A percentile compares a stretch with the other conserved stretches of the same genome.
Conservation (phyloP, 2,329 filamentous ascomycete species). For the Aquanectria penicillioides region DNA sequence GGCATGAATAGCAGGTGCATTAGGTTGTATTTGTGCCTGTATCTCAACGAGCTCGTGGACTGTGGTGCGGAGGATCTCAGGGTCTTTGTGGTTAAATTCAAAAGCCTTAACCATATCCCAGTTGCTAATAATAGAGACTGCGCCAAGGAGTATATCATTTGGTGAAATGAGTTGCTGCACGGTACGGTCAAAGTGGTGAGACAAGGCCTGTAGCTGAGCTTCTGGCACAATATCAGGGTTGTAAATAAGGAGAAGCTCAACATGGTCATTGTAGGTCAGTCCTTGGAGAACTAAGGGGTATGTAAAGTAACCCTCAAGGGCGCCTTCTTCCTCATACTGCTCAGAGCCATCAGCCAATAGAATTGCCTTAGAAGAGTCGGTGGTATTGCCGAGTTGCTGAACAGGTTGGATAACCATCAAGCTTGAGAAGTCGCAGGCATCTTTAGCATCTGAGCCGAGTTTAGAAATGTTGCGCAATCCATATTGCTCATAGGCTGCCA, state of each 20-base stretch:
- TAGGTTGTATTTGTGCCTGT: neutral
- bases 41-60: conserved; percentile 11
- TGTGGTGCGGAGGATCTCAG: neutral
- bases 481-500: conserved; percentile 24
- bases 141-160: neutral
- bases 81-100: neutral
- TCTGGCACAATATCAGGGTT: neutral
- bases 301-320: conserved; percentile 1
- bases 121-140: neutral
- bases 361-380: neutral
- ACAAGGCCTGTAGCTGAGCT: neutral
- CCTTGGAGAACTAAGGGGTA: neutral
- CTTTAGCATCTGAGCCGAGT: conserved; percentile 12
- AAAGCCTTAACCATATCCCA: neutral
- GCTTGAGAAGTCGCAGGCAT: conserved; percentile 41
- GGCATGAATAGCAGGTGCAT: conserved; percentile 18
- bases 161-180: neutral
- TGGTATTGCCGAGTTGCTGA: neutral
- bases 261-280: neutral
- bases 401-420: conserved; percentile 42
- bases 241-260: conserved; percentile 5
- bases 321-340: neutral
- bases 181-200: neutral
- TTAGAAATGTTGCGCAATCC: conserved; percentile 32
- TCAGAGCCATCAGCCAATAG: conserved; percentile 1